Percentiles rank a stretch among this genome's conserved stretches.
Evolutionary conservation across 805 yeast genomes (phyloP).

Genomic region (Kodamaea neixiangensis): DNA sequence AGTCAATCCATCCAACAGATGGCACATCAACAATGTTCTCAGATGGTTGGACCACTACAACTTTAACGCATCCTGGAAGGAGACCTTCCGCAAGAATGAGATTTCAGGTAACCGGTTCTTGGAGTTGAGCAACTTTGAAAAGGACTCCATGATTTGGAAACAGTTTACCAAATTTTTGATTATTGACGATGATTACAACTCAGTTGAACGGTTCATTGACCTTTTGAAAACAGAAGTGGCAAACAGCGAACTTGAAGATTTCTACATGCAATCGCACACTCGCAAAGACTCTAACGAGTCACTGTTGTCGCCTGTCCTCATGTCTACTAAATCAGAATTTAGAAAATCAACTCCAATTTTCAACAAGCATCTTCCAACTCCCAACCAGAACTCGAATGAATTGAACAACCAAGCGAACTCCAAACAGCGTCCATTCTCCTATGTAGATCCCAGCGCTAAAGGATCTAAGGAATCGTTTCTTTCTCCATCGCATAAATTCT

Average conservation of each 20-base stretch:
- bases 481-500: constrained; percentile 41
- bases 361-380: constrained; percentile 22
- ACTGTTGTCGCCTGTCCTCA: constrained; percentile 14
- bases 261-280: constrained; percentile 16
- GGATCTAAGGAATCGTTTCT: constrained; percentile 20
- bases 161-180: constrained; percentile 36
- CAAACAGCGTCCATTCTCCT: constrained; percentile 41
- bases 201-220: constrained; percentile 59
- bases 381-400: constrained; percentile 17
- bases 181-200: constrained; percentile 48
- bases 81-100: constrained; percentile 56
- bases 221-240: constrained; percentile 33
- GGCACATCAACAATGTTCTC: constrained; percentile 70
- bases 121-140: constrained; percentile 66
- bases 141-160: constrained; percentile 46
- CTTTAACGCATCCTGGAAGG: constrained; percentile 76
- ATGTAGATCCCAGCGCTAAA: constrained; percentile 33
- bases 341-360: constrained; percentile 36
- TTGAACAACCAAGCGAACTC: constrained; percentile 7
- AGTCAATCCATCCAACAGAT: constrained; percentile 50
- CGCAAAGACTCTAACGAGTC: constrained; percentile 21
- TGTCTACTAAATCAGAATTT: constrained; percentile 25
- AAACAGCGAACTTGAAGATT: constrained; percentile 9
- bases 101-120: constrained; percentile 66
- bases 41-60: constrained; percentile 68